Conservation (phyloP, 805 yeast species). For the Lipomyces oligophaga region DNA sequence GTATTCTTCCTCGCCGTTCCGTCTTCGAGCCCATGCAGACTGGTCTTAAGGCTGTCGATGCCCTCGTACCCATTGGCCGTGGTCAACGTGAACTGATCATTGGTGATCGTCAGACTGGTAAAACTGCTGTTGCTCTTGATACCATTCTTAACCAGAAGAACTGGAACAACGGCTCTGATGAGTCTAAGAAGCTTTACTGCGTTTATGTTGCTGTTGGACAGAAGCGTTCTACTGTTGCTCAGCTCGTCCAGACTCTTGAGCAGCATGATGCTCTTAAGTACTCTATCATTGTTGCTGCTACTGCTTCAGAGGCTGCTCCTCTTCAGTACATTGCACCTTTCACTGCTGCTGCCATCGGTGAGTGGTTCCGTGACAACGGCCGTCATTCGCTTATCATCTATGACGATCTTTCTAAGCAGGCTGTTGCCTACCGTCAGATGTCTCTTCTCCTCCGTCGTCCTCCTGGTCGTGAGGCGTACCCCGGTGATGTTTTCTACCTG, state of each 20-base stretch:
- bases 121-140: conserved; percentile 98
- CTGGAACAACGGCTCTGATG: conserved; percentile 94
- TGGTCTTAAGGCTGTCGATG: conserved; percentile 98
- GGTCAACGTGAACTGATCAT: conserved; percentile 99
- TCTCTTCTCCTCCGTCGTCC: conserved; percentile 96
- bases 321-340: conserved; percentile 99
- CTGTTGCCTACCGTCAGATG: conserved; percentile 99
- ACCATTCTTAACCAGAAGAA: conserved; percentile 98
- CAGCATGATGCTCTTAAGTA: conserved; percentile 97
- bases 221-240: conserved; percentile 99
- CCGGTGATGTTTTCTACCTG: conserved; percentile 94
- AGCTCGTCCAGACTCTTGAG: conserved; percentile 98
- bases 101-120: conserved; percentile 99
- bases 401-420: conserved; percentile 99
- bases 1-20: conserved; percentile 98
- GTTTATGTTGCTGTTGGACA: conserved; percentile 99
- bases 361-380: conserved; percentile 99
- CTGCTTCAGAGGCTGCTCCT: conserved; percentile 99
- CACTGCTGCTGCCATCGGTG: conserved; percentile 99
- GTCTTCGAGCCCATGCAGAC: conserved; percentile 99
- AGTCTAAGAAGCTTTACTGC: conserved; percentile 97
- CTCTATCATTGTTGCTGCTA: conserved; percentile 97
- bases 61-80: conserved; percentile 99
- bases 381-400: conserved; percentile 93
- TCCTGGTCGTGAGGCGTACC: conserved; percentile 95